Percentiles rank a stretch among this genome's conserved stretches.
Conservation (phyloP, 2,329 filamentous ascomycete genomes). For the Herpotrichia juniperi region DNA sequence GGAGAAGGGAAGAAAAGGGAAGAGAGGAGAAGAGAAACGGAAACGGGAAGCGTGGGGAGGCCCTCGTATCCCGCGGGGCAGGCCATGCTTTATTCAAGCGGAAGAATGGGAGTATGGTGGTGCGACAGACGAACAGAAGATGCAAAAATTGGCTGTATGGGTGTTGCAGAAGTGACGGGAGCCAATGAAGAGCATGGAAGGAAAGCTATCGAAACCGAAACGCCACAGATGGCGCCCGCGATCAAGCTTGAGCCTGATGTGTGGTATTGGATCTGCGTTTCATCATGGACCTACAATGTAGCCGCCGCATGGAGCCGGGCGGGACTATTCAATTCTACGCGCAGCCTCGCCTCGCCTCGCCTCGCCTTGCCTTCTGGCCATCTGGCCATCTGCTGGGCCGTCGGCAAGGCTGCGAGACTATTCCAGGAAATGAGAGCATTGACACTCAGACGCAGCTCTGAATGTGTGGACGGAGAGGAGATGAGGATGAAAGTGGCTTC, state of each 20-base stretch:
- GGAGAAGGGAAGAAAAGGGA: conserved; percentile 20
- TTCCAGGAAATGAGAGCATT: conserved; percentile 3
- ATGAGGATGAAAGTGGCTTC: background rate
- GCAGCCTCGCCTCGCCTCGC: no score
- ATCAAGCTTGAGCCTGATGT: conserved; percentile 41
- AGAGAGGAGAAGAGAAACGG: conserved; percentile 21
- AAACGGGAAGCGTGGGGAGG: conserved; percentile 17
- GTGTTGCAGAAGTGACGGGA: conserved; percentile 31
- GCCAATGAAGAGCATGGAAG: conserved; percentile 39
- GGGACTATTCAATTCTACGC: conserved; percentile 27
- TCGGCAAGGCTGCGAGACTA: conserved; percentile 1
- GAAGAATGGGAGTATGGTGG: conserved; percentile 29
- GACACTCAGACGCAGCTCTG: conserved; percentile 1
- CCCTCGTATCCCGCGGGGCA: conserved; percentile 20
- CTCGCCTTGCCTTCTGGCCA: no score
- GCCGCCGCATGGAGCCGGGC: conserved; percentile 37
- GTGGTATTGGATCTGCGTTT: conserved; percentile 43
- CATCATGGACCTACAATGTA: conserved; percentile 42
- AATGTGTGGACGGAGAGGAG: background rate
- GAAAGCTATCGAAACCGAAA: conserved; percentile 40
- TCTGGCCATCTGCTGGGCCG: no score
- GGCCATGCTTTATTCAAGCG: conserved; percentile 36
- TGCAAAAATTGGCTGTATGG: conserved; percentile 24
- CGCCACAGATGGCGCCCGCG: conserved; percentile 37
- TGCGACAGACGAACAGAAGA: conserved; percentile 36